Percentiles rank a stretch among this genome's conserved stretches.
These are phyloP conservation scores for Tilletia setariae DNA, from an alignment of 1,284 basidiomycete genomes.

Conservation along the genomic window DNA sequence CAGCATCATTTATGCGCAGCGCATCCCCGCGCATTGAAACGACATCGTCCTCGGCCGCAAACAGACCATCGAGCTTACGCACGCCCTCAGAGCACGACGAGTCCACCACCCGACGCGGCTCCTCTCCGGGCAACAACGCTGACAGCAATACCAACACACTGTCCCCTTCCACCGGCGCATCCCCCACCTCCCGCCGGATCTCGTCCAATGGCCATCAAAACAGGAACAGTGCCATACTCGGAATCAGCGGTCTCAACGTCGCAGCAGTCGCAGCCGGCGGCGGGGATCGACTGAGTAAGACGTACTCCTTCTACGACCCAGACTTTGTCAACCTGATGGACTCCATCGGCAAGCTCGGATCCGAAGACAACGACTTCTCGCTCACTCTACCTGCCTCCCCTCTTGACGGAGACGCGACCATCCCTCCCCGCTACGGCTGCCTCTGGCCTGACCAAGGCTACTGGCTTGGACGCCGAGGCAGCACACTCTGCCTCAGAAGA, in stretches of 20 bases:
- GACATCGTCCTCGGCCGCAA: background rate
- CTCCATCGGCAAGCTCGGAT: conserved; percentile 48
- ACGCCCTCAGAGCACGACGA: background rate
- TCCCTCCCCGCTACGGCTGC: background rate
- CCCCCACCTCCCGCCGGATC: background rate
- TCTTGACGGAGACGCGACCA: background rate
- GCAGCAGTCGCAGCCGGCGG: background rate
- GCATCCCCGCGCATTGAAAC: background rate
- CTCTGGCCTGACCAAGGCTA: background rate
- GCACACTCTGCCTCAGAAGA: background rate
- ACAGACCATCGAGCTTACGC: background rate
- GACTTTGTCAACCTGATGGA: conserved; percentile 66
- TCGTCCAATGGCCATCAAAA: no score
- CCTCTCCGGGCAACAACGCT: background rate
- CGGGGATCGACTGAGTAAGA: conserved; percentile 37
- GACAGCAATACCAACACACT: background rate
- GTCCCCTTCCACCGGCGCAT: background rate
- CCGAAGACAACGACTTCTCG: conserved; percentile 21
- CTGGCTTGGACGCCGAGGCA: no score
- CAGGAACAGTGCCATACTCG: no score
- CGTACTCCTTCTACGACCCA: conserved; percentile 72
- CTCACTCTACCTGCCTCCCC: conserved; percentile 22
- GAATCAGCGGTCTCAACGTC: background rate
- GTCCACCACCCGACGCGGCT: background rate
- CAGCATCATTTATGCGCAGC: background rate